Percentiles rank a stretch among this genome's conserved stretches.
Conservation (phyloP, 305 asterid species). For the Vinca major region DNA sequence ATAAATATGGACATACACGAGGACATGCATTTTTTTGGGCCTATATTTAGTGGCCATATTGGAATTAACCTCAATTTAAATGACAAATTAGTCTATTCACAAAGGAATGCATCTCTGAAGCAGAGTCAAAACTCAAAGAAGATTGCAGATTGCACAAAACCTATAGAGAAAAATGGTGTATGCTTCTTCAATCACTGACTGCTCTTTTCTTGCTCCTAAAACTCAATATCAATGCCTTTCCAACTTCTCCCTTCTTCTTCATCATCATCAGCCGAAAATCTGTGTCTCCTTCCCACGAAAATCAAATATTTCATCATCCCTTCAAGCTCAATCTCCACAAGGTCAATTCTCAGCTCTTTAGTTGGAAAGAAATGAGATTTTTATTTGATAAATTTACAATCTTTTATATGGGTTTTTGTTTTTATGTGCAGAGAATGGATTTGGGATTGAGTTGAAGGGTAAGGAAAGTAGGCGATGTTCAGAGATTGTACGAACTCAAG, state of each 20-base stretch:
- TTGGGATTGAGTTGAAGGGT: slow-evolving; percentile 6
- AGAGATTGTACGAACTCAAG: slow-evolving; percentile 10
- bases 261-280: slow-evolving; percentile 5
- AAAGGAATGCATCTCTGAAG: too few species aligned
- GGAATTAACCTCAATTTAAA: too few species aligned
- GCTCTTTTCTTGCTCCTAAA: background rate
- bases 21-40: too few species aligned
- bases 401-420: background rate
- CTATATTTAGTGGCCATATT: too few species aligned
- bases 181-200: background rate
- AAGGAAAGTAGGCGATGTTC: background rate
- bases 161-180: background rate
- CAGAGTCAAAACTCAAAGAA: too few species aligned
- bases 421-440: slow-evolving; percentile 5
- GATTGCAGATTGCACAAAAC: background rate
- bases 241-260: background rate
- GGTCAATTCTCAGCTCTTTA: slow-evolving; percentile 4
- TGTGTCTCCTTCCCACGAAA: slow-evolving; percentile 4
- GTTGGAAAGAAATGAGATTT: background rate
- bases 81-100: too few species aligned
- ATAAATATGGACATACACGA: too few species aligned
- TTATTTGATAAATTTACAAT: background rate
- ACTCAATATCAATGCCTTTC: background rate
- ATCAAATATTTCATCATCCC: slow-evolving; percentile 7
- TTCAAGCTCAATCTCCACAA: slow-evolving; percentile 1